phyloP scores from a whole-genome alignment of 129 eudicot genomes.

The Rutidosis leptorrhynchoides region DNA sequence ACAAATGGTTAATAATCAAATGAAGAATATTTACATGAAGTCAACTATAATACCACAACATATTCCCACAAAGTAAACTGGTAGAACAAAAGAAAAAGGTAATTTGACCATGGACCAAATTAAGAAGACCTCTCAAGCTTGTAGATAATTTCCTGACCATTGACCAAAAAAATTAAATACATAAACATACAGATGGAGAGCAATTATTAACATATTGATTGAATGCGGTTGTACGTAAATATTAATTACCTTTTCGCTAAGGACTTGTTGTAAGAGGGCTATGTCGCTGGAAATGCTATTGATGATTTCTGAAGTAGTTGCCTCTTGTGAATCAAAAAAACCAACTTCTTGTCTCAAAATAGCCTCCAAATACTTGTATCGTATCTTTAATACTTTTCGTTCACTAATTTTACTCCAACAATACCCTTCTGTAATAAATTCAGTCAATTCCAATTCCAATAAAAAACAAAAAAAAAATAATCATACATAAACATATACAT shows the following conservation, averaged over 20 bases:
- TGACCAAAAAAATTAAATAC: too few relatives aligned
- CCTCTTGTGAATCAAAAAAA: conserved; percentile 95
- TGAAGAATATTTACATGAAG: too few relatives aligned
- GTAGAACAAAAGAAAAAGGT: too few relatives aligned
- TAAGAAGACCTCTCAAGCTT: too few relatives aligned
- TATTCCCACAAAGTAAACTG: too few relatives aligned
- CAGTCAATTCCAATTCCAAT: neutral
- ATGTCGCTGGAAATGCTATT: conserved; percentile 84
- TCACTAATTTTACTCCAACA: conserved; percentile 98
- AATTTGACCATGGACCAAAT: too few relatives aligned
- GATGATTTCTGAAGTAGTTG: conserved; percentile 80
- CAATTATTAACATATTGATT: too few relatives aligned
- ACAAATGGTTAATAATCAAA: too few relatives aligned
- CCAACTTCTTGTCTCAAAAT: conserved; percentile 94
- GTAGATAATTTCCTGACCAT: too few relatives aligned
- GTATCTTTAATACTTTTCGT: conserved; percentile 70
- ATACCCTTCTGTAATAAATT: conserved; percentile 64
- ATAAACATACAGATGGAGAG: too few relatives aligned
- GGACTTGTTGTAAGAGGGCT: conserved; percentile 84
- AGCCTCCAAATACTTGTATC: conserved; percentile 87
- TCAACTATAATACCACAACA: too few relatives aligned
- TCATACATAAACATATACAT: neutral
- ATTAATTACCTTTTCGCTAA: conserved; percentile 98
- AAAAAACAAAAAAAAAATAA: neutral
- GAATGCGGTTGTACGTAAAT: too few relatives aligned